Evolutionary conservation across 2,329 filamentous ascomycete genomes (phyloP).

Genomic region (Colletotrichum spaethianum): DNA sequence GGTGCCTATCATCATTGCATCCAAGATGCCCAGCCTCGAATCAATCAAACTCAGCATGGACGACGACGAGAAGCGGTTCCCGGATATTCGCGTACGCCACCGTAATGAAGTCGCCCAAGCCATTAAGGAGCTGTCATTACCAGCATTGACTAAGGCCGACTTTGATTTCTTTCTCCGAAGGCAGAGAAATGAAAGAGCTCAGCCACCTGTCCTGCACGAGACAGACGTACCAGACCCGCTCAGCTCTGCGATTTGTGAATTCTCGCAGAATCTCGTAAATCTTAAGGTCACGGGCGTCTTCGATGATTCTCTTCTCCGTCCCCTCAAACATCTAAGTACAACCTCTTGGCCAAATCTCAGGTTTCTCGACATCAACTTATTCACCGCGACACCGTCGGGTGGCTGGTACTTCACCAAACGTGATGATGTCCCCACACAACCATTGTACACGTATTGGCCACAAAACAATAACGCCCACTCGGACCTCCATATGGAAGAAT

Average conservation of each 20-base stretch:
- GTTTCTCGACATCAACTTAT: constrained; percentile 8
- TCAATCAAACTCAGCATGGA: constrained; percentile 1
- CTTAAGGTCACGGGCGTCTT: constrained; percentile 1
- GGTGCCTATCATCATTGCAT: background rate
- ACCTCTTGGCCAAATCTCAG: constrained; percentile 3
- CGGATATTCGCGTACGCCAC: background rate
- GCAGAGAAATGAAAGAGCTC: background rate
- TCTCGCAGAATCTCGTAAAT: background rate
- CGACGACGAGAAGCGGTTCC: constrained; percentile 8
- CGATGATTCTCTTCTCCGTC: background rate
- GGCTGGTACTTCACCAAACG: constrained; percentile 3
- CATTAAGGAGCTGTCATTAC: background rate
- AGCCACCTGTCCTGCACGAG: background rate
- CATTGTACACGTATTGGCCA: background rate
- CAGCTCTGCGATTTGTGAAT: background rate
- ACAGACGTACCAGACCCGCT: background rate
- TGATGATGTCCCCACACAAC: background rate
- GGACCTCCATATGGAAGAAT: background rate
- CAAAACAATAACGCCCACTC: background rate
- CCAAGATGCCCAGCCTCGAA: constrained; percentile 12
- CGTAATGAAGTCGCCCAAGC: background rate
- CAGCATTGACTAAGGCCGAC: background rate
- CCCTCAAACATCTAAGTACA: background rate
- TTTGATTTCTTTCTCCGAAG: constrained; percentile 3
- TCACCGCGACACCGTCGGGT: background rate